Base-by-base conservation (phyloP, 1,284 basidiomycete species). In the Cryptococcus sp. region DNA sequence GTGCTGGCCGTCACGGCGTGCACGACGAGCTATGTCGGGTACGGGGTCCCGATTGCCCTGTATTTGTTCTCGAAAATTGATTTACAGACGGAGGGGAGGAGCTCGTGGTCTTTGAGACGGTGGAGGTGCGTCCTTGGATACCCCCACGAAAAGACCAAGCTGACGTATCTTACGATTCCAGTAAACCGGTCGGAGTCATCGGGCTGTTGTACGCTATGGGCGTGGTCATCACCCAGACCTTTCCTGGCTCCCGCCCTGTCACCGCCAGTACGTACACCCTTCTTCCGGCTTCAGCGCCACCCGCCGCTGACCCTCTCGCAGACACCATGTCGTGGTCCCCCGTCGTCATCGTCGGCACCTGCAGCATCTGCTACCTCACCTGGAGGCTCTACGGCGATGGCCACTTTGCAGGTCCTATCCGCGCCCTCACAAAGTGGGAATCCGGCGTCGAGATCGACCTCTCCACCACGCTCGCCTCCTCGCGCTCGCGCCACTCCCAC, bases 391-490 rank as follows among this genome's bases (percentile, higher is more conserved):
- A 73, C 50, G 72, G 62, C 35, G 56, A 51, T 28, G 57, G 57
- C 37, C 68, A 78, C 54, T 78, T 76, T 57, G 72, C 71, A 20
- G 76, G 76, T 4, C 76, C 76, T 0, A 76, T 78, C 40, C 65
- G 69, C 52, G 70, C 75, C 0, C 55, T 78, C 28, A 78, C 76
- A 0, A 75, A 75, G 54, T 78, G 76, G 76, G 68, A 77, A 47
- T 72, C 75, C 9, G 76, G 76, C 15, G 69, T 76, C 9, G 75
- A 75, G 50, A 72, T 78, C 16, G 75, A 77, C 56, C 59, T 71
- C 3, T 61, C 63, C 36, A 62, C 63, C 0, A 60, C 69, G 4
- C 60, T 71, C 11, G 62, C 61, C 11, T 53, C 62, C 6, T 56
- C 52, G 4, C 56, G 64, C n/a, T 62, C 63, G 7, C 36, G 55